Evolutionary conservation across 1,284 basidiomycete genomes (phyloP).

Genomic region (Rhodofomes roseus): DNA sequence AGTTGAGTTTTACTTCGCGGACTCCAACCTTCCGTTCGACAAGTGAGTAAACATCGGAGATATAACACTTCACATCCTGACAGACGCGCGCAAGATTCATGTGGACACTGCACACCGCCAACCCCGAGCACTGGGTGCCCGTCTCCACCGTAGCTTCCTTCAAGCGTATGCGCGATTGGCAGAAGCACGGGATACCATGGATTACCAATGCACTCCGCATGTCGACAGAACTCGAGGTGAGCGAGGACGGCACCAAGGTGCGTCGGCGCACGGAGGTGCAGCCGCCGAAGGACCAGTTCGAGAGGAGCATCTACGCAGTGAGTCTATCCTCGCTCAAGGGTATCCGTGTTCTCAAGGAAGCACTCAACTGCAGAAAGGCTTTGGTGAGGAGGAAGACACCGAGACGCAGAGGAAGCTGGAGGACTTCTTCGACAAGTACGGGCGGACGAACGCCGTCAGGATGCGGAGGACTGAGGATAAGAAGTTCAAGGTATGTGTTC

Average conservation of each 20-base stretch:
- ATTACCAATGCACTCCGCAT: conserved; percentile 62
- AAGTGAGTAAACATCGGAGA: conserved; percentile 45
- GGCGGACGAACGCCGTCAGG: conserved; percentile 81
- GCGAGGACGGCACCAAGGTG: conserved; percentile 71
- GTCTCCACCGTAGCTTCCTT: conserved; percentile 88
- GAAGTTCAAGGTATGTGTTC: conserved; percentile 71
- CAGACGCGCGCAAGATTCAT: conserved; percentile 73
- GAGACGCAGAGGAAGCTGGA: conserved; percentile 75
- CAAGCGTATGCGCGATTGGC: conserved; percentile 90
- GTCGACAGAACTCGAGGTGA: conserved; percentile 73
- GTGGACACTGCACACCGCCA: conserved; percentile 83
- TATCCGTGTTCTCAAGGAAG: neutral
- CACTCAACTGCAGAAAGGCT: conserved; percentile 73
- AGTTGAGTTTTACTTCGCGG: conserved; percentile 99
- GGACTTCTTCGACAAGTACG: conserved; percentile 79
- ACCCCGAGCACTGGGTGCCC: conserved; percentile 87
- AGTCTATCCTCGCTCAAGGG: conserved; percentile 29
- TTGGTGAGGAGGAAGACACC: conserved; percentile 69
- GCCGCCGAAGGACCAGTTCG: conserved; percentile 72
- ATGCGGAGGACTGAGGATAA: conserved; percentile 79
- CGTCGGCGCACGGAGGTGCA: conserved; percentile 70
- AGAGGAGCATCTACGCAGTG: conserved; percentile 82
- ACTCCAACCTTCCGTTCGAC: conserved; percentile 95
- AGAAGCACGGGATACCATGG: conserved; percentile 57
- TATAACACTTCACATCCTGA: neutral